Conservation (phyloP, 306 rosid species). For the Abrus precatorius region DNA sequence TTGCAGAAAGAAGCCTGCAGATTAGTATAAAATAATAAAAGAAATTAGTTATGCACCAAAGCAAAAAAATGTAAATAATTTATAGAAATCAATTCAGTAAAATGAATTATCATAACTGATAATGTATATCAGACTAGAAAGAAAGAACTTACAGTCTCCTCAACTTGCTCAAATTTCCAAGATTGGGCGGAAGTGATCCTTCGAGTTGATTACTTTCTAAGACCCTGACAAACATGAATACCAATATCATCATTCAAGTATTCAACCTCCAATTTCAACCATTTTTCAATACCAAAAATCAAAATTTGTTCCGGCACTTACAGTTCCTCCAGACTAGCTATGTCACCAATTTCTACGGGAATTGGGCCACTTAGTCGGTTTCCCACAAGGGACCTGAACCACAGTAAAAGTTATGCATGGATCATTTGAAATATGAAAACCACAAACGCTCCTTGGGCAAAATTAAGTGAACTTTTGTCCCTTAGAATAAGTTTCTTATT, state of each 20-base stretch:
- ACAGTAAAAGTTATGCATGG: slow-evolving; percentile 26
- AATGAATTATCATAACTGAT: not conserved
- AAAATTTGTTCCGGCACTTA: slow-evolving; percentile 52
- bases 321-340: slow-evolving; percentile 61
- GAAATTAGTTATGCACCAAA: not conserved
- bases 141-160: slow-evolving; percentile 63
- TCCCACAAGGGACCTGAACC: slow-evolving; percentile 69
- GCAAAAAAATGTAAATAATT: not conserved
- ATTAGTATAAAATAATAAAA: slow-evolving; percentile 11
- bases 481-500: not conserved
- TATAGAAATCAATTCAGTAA: not conserved
- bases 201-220: slow-evolving; percentile 66
- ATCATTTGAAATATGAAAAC: slow-evolving; percentile 9
- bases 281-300: not conserved
- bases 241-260: not conserved
- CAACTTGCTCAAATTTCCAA: slow-evolving; percentile 70
- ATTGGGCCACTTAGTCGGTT: slow-evolving; percentile 71
- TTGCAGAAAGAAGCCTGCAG: slow-evolving; percentile 68
- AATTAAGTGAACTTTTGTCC: not conserved
- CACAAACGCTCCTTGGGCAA: not conserved
- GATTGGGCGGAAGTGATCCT: slow-evolving; percentile 73
- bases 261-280: slow-evolving; percentile 31
- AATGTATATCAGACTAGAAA: not conserved
- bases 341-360: slow-evolving; percentile 67
- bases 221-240: slow-evolving; percentile 55